These are phyloP conservation scores for Xylaria palmicola DNA, from an alignment of 495 filamentous ascomycete genomes.

Conservation along the genomic window DNA sequence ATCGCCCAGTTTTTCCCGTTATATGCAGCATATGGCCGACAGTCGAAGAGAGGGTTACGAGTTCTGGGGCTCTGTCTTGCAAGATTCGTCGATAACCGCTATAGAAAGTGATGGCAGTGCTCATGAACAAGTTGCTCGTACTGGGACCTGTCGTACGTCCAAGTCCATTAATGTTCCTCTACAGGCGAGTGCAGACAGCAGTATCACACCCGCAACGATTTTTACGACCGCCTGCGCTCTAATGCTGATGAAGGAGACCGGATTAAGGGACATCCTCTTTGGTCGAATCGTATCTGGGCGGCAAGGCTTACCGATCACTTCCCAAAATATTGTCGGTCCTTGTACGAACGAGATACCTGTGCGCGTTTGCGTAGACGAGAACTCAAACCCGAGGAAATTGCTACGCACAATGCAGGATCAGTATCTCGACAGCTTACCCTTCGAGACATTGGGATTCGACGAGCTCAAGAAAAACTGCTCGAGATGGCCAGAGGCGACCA, in stretches of 20 bases:
- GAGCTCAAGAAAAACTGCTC: conserved; percentile 15
- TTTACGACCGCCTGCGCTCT: conserved; percentile 16
- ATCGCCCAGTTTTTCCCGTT: background rate
- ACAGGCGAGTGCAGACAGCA: background rate
- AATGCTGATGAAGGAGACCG: background rate
- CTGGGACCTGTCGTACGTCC: conserved; percentile 1
- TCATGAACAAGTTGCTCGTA: background rate
- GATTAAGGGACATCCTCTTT: conserved; percentile 12
- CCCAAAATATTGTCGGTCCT: conserved; percentile 10
- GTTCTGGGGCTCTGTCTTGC: conserved; percentile 12
- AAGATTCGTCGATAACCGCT: conserved; percentile 7
- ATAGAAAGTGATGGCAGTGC: conserved; percentile 7
- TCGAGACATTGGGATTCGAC: conserved; percentile 16
- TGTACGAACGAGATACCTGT: conserved; percentile 12
- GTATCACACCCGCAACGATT: conserved; percentile 14
- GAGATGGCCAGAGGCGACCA: conserved; percentile 1
- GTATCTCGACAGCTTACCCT: conserved; percentile 15
- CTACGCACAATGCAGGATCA: conserved; percentile 10
- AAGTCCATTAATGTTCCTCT: conserved; percentile 1
- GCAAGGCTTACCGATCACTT: conserved; percentile 11
- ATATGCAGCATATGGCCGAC: conserved; percentile 12
- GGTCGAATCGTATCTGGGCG: conserved; percentile 12
- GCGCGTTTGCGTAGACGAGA: conserved; percentile 2
- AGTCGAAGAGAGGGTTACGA: conserved; percentile 12
- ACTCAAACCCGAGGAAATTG: background rate